Evolutionary conservation across 305 asterid species (phyloP).

Genomic region (Caryopteris hybrid): DNA sequence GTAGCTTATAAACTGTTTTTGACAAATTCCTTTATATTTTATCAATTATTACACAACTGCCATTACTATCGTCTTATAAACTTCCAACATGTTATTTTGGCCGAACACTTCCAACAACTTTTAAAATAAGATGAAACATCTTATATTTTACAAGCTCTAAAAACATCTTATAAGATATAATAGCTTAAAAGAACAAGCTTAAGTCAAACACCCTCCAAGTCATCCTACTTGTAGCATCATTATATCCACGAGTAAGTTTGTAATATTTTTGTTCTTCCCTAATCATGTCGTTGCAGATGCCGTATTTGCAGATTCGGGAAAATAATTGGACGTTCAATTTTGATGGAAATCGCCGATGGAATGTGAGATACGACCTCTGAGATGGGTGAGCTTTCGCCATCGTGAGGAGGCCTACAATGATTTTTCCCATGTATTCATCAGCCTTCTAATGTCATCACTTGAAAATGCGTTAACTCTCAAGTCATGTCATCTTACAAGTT

Average conservation of each 20-base stretch:
- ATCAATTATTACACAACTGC: no score
- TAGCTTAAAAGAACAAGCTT: no score
- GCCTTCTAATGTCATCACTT: conserved; percentile 4
- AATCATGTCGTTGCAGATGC: conserved; percentile 37
- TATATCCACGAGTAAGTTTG: background rate
- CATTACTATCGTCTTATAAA: no score
- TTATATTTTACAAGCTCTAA: no score
- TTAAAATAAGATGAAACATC: no score
- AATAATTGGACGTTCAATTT: conserved; percentile 80
- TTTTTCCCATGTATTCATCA: no score
- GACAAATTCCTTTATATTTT: no score
- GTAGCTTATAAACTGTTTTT: no score
- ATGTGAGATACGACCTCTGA: conserved; percentile 65
- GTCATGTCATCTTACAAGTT: background rate
- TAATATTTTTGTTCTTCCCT: conserved; percentile 7
- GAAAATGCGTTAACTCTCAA: background rate
- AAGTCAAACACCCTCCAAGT: no score
- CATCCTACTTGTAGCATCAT: background rate
- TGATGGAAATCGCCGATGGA: conserved; percentile 64
- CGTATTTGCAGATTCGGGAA: conserved; percentile 80
- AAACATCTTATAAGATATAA: no score
- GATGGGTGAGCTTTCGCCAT: conserved; percentile 3
- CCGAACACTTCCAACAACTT: no score
- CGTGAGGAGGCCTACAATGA: background rate
- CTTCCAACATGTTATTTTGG: no score